Evolutionary conservation across 768 basidiomycete genomes (phyloP).

Genomic region (Naganishia friedmannii): DNA sequence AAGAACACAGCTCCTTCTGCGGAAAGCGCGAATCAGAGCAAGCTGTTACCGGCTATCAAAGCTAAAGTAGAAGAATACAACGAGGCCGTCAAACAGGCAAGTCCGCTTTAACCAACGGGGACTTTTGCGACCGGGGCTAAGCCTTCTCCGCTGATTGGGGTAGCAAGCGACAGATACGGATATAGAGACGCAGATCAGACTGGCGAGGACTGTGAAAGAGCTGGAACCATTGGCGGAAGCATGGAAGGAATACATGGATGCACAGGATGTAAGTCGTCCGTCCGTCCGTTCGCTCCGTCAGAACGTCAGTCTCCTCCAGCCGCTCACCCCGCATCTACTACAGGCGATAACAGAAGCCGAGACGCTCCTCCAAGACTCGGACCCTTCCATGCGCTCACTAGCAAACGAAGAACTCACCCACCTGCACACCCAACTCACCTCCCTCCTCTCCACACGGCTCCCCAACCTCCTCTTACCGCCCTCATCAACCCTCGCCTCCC

Average conservation of each 20-base stretch:
- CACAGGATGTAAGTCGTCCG: constrained; percentile 57
- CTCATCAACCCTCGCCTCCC: constrained; percentile 61
- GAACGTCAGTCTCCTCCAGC: no score
- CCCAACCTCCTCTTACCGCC: constrained; percentile 73
- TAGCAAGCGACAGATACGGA: constrained; percentile 21
- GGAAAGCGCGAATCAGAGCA: not conserved
- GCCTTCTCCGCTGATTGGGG: no score
- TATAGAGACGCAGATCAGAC: constrained; percentile 59
- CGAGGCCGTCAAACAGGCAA: constrained; percentile 25
- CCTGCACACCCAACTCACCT: constrained; percentile 53
- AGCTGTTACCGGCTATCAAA: constrained; percentile 3
- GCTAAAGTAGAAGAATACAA: constrained; percentile 13
- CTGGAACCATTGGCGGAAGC: constrained; percentile 65
- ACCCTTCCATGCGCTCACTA: constrained; percentile 70
- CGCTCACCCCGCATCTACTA: constrained; percentile 35
- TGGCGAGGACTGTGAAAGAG: constrained; percentile 66
- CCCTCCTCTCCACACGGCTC: constrained; percentile 42
- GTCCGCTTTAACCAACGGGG: no score
- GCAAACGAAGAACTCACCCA: constrained; percentile 65
- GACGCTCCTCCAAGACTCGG: constrained; percentile 67
- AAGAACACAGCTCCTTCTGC: not conserved
- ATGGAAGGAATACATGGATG: constrained; percentile 66
- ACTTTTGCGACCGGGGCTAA: no score
- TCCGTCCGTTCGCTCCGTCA: not conserved
- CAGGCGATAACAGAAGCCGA: constrained; percentile 68